These are phyloP conservation scores for Yarrowia porcina DNA, from an alignment of 805 yeast species.

Conservation along the genomic window DNA sequence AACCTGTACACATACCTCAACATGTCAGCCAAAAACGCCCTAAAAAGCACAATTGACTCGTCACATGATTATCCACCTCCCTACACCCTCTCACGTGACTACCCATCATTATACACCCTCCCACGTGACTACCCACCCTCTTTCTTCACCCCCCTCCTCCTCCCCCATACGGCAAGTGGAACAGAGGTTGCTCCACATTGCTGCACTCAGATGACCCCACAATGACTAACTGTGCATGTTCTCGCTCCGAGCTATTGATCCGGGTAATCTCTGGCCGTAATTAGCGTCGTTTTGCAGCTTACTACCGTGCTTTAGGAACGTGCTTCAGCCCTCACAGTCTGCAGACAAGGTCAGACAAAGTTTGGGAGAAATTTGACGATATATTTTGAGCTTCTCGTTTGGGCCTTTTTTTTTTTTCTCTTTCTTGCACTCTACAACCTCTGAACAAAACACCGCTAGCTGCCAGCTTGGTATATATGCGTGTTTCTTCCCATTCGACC, in stretches of 20 bases:
- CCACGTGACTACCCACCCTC: too few relatives aligned
- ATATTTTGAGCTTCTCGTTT: neutral
- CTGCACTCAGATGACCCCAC: neutral
- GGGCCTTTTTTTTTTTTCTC: neutral
- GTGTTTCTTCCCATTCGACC: slow-evolving; percentile 25
- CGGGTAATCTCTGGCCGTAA: neutral
- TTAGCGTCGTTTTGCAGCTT: too few relatives aligned
- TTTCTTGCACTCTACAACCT: too few relatives aligned
- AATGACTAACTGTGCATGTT: slow-evolving; percentile 3
- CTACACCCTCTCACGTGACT: too few relatives aligned
- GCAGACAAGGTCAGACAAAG: neutral
- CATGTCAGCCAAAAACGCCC: too few relatives aligned
- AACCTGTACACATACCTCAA: too few relatives aligned
- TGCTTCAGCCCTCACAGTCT: too few relatives aligned
- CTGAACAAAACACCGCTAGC: slow-evolving; percentile 12
- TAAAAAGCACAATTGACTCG: too few relatives aligned
- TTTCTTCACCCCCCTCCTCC: too few relatives aligned
- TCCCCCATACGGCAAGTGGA: neutral
- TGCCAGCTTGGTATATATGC: slow-evolving; percentile 25
- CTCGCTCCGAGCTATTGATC: neutral
- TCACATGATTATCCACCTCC: too few relatives aligned
- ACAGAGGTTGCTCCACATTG: neutral
- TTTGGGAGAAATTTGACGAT: neutral
- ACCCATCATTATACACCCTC: too few relatives aligned
- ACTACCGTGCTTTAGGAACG: too few relatives aligned